Evolutionary conservation across 768 basidiomycete species (phyloP).

Genomic region (Cyclocybe cylindracea): DNA sequence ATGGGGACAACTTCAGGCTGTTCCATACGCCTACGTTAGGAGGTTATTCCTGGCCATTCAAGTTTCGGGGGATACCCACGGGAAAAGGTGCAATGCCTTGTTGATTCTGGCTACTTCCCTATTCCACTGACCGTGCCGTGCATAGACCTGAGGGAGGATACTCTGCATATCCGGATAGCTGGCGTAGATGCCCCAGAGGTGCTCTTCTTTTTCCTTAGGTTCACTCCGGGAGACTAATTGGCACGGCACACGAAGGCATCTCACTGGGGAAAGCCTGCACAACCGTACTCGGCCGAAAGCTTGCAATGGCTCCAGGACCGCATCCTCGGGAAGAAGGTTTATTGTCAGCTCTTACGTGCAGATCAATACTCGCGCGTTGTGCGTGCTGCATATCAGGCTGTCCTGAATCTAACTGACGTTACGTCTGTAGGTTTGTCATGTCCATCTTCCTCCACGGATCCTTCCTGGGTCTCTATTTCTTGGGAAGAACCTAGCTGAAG

Average conservation of each 20-base stretch:
- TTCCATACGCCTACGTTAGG: slow-evolving; percentile 84
- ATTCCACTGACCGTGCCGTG: slow-evolving; percentile 1
- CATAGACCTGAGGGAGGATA: slow-evolving; percentile 75
- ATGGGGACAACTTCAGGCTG: slow-evolving; percentile 85
- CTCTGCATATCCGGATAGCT: slow-evolving; percentile 85
- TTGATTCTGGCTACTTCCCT: background rate
- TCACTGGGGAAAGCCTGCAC: slow-evolving; percentile 82
- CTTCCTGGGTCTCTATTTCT: slow-evolving; percentile 50
- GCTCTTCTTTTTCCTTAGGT: background rate
- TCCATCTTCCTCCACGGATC: slow-evolving; percentile 52
- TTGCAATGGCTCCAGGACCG: slow-evolving; percentile 66
- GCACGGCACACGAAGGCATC: slow-evolving; percentile 45
- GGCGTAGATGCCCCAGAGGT: slow-evolving; percentile 96
- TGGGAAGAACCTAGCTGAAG: slow-evolving; percentile 55
- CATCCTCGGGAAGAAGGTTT: slow-evolving; percentile 60
- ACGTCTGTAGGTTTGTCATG: slow-evolving; percentile 61
- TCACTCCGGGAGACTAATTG: slow-evolving; percentile 1
- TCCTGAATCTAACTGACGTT: background rate
- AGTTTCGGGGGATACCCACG: slow-evolving; percentile 64
- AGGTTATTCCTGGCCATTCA: slow-evolving; percentile 68
- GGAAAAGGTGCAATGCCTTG: slow-evolving; percentile 46
- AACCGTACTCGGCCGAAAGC: slow-evolving; percentile 75
- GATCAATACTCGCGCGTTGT: slow-evolving; percentile 90
- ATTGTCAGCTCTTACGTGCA: slow-evolving; percentile 69
- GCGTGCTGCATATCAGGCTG: slow-evolving; percentile 24